phyloP scores from a whole-genome alignment of 176 grass and related monocot species.

The Carex pumila region DNA sequence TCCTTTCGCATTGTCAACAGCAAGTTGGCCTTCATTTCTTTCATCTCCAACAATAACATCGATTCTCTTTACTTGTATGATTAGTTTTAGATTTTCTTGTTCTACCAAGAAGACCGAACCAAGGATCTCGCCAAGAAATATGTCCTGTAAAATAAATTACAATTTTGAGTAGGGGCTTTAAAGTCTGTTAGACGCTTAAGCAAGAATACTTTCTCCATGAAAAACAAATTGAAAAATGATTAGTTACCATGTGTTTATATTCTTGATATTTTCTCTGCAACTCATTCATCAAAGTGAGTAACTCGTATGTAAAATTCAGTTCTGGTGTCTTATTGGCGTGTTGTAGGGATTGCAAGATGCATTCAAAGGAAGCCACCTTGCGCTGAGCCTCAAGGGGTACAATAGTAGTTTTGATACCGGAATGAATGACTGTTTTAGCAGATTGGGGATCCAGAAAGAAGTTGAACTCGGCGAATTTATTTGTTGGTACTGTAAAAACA shows the following conservation, averaged over 20 bases:
- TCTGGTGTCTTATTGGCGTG: conserved; percentile 42
- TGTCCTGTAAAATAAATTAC: conserved; percentile 30
- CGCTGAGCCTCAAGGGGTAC: conserved; percentile 59
- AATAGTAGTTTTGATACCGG: conserved; percentile 46
- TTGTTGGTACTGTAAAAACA: conserved; percentile 54
- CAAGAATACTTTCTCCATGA: neutral
- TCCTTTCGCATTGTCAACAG: neutral
- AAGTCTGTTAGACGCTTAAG: neutral
- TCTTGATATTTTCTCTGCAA: conserved; percentile 36
- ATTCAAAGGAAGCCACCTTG: conserved; percentile 50
- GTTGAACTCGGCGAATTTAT: conserved; percentile 65
- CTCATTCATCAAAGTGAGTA: conserved; percentile 46
- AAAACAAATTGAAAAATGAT: neutral
- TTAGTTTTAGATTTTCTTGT: conserved; percentile 32
- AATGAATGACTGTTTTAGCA: conserved; percentile 50
- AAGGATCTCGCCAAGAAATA: conserved; percentile 77
- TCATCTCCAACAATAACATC: conserved; percentile 29
- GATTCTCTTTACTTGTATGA: conserved; percentile 30
- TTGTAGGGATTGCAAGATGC: conserved; percentile 31
- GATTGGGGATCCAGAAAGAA: conserved; percentile 79
- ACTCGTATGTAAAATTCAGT: conserved; percentile 39
- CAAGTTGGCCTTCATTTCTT: conserved; percentile 41
- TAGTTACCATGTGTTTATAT: conserved; percentile 59
- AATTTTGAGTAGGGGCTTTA: neutral
- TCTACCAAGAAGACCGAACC: conserved; percentile 69